A percentile compares a stretch with the other conserved stretches of the same genome.
These are phyloP conservation scores for Brasilioporus rufonigricans DNA, from an alignment of 768 basidiomycete genomes.

Conservation along the genomic window DNA sequence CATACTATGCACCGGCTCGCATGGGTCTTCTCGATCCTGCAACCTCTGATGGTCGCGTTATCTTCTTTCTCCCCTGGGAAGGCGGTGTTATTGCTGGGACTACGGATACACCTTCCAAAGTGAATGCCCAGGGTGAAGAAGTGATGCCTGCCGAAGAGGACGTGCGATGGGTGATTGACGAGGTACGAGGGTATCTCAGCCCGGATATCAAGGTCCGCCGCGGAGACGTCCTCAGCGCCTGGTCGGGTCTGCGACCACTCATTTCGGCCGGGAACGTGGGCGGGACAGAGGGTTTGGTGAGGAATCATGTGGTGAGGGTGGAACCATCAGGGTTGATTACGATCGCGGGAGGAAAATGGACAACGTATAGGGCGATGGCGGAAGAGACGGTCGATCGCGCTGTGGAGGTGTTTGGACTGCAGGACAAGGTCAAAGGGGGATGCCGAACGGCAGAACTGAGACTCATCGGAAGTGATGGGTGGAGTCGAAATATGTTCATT, in stretches of 20 bases:
- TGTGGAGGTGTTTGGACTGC: constrained; percentile 71
- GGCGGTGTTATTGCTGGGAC: constrained; percentile 97
- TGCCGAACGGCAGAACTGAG: constrained; percentile 81
- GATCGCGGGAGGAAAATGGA: constrained; percentile 98
- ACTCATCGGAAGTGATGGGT: constrained; percentile 89
- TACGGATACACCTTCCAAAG: constrained; percentile 79
- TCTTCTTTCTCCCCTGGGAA: constrained; percentile 99
- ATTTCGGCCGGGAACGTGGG: constrained; percentile 76
- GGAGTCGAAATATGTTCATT: constrained; percentile 97
- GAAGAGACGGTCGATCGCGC: constrained; percentile 91
- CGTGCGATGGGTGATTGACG: constrained; percentile 94
- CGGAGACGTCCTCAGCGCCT: constrained; percentile 93
- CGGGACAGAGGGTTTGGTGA: constrained; percentile 82
- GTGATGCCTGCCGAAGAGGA: constrained; percentile 90
- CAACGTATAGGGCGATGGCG: constrained; percentile 95
- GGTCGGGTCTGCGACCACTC: constrained; percentile 89
- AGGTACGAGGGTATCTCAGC: constrained; percentile 84
- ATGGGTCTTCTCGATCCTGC: constrained; percentile 96
- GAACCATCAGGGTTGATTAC: constrained; percentile 81
- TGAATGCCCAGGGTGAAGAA: constrained; percentile 52
- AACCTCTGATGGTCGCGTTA: constrained; percentile 94
- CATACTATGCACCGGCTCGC: constrained; percentile 91
- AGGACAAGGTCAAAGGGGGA: constrained; percentile 48
- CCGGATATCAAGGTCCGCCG: constrained; percentile 93
- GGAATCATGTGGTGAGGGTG: constrained; percentile 91